Percentiles rank a stretch among this genome's conserved stretches.
Conservation (phyloP, 495 filamentous ascomycete species). For the Aspergillus kassunensis region DNA sequence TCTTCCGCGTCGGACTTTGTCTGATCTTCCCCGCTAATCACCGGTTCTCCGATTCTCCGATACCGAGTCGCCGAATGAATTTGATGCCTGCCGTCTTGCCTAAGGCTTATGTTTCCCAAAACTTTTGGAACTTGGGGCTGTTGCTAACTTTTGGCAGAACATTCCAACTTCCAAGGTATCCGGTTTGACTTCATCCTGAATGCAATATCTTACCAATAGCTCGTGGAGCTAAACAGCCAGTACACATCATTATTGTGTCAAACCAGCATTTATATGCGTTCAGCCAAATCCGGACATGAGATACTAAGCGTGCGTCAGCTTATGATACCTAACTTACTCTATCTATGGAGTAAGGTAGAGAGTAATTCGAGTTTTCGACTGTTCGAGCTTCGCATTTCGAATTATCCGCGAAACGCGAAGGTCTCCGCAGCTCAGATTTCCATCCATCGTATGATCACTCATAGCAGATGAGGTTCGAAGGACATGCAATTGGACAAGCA, state of each 20-base stretch:
- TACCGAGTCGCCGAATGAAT: slow-evolving; percentile 14
- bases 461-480: neutral
- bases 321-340: neutral
- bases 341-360: no score
- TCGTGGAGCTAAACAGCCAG: no score
- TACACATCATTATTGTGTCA: no score
- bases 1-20: slow-evolving; percentile 19
- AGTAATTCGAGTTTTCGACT: no score
- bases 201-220: no score
- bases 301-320: neutral
- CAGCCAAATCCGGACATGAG: slow-evolving; percentile 1
- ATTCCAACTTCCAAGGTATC: no score
- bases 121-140: neutral
- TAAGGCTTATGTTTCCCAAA: neutral
- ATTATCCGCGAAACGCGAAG: slow-evolving; percentile 1
- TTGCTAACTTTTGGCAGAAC: neutral
- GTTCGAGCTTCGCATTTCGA: no score
- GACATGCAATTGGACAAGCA: neutral
- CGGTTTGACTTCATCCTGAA: no score
- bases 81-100: slow-evolving; percentile 12
- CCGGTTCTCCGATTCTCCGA: slow-evolving; percentile 18
- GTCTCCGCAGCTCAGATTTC: neutral
- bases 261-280: neutral
- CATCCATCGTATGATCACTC: neutral
- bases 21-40: neutral